These are phyloP conservation scores for Neurospora discreta DNA, from an alignment of 495 filamentous ascomycete genomes.

Conservation along the genomic window DNA sequence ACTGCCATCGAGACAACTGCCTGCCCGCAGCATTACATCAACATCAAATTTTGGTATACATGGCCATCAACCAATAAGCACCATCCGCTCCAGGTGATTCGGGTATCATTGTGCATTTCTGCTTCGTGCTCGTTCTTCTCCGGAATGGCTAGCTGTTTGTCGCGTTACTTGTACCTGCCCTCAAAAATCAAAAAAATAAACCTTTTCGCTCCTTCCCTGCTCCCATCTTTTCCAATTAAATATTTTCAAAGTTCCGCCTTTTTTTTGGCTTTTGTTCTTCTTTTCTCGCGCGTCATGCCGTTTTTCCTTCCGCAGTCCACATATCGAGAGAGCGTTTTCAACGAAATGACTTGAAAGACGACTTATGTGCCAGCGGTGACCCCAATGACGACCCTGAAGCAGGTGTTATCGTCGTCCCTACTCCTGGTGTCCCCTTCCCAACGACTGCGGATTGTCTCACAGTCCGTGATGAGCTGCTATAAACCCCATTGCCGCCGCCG, in stretches of 20 bases:
- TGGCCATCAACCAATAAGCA: background rate
- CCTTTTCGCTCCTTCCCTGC: background rate
- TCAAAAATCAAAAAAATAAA: background rate
- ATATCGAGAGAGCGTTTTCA: conserved; percentile 14
- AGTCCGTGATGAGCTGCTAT: background rate
- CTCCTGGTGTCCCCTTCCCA: background rate
- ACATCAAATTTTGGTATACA: background rate
- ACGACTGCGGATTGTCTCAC: background rate
- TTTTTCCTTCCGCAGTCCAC: background rate
- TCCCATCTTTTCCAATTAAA: background rate
- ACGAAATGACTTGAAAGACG: conserved; percentile 40
- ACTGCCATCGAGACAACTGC: background rate
- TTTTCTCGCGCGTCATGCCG: background rate
- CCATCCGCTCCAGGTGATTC: background rate
- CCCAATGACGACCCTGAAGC: background rate
- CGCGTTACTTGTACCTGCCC: background rate
- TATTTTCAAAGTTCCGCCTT: too few relatives aligned
- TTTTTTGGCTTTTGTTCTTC: background rate
- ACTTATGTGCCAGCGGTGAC: conserved; percentile 60
- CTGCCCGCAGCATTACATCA: background rate
- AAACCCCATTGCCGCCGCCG: conserved; percentile 10
- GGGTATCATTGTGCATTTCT: background rate
- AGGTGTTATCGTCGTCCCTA: background rate
- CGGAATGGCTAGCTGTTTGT: background rate
- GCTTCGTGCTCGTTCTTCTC: background rate